Conservation (phyloP, 768 basidiomycete species). For the Lentinula aciculospora region DNA sequence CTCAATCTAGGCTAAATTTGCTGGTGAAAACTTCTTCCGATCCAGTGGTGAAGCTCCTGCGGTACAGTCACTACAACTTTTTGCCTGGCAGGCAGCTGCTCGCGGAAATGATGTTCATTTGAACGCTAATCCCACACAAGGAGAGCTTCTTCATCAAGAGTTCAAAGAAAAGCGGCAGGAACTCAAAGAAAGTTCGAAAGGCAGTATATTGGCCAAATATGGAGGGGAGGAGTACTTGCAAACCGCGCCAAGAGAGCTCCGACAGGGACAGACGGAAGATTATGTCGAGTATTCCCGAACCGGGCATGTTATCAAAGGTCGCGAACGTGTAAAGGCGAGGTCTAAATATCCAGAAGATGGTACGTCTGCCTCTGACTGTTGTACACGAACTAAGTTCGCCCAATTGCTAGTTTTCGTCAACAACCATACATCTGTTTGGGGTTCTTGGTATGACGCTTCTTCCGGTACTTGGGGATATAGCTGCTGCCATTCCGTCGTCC, state of each 20-base stretch:
- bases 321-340: conserved; percentile 77
- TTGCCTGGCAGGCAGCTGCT: conserved; percentile 94
- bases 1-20: conserved; percentile 68
- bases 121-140: conserved; percentile 95
- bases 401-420: conserved; percentile 66
- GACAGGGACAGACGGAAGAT: conserved; percentile 94
- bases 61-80: conserved; percentile 88
- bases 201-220: conserved; percentile 86
- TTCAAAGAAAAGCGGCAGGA: conserved; percentile 92
- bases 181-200: conserved; percentile 82
- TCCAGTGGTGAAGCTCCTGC: conserved; percentile 90
- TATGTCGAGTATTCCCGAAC: conserved; percentile 96
- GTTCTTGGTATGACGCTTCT: conserved; percentile 82
- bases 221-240: conserved; percentile 93
- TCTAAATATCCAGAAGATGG: conserved; percentile 98
- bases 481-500: conserved; percentile 86
- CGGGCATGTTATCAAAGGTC: conserved; percentile 88
- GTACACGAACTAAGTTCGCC: conserved; percentile 3
- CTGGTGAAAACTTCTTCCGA: conserved; percentile 95
- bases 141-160: conserved; percentile 85
- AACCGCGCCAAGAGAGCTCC: conserved; percentile 82
- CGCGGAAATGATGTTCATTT: conserved; percentile 94
- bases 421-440: conserved; percentile 97
- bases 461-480: conserved; percentile 85
- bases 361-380: conserved; percentile 29